Conservation (phyloP, 495 filamentous ascomycete species). For the Aspergillus avenaceus region DNA sequence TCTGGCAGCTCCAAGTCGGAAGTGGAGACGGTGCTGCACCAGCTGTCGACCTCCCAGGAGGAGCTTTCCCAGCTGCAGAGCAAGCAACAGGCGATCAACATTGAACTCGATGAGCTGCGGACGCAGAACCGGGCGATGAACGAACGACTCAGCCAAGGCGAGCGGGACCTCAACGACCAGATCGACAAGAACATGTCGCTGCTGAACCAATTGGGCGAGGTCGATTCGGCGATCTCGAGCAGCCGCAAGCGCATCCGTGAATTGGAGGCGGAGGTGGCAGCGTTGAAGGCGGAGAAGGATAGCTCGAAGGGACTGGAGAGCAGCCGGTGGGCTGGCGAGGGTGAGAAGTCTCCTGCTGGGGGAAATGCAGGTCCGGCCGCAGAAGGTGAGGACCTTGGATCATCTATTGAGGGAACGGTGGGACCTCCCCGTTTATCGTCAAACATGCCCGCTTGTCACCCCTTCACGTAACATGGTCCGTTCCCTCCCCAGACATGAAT, state of each 20-base stretch:
- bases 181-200: constrained; percentile 50
- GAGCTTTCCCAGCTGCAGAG: constrained; percentile 30
- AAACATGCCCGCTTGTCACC: constrained; percentile 31
- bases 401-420: constrained; percentile 54
- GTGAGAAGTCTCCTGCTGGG: constrained; percentile 20
- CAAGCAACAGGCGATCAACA: constrained; percentile 25
- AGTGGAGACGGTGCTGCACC: constrained; percentile 30
- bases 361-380: constrained; percentile 36
- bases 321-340: constrained; percentile 41
- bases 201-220: constrained; percentile 39
- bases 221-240: constrained; percentile 35
- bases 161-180: constrained; percentile 39
- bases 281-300: constrained; percentile 30
- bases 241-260: constrained; percentile 41
- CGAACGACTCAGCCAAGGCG: constrained; percentile 32
- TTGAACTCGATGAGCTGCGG: constrained; percentile 31
- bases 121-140: constrained; percentile 30
- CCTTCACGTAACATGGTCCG: constrained; percentile 29
- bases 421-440: constrained; percentile 43
- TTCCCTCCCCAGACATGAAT: constrained; percentile 10
- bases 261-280: constrained; percentile 42
- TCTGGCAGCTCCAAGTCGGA: constrained; percentile 29
- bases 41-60: constrained; percentile 32
- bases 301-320: constrained; percentile 28
- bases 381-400: constrained; percentile 53